Evolutionary conservation across 2,329 filamentous ascomycete genomes (phyloP).

Genomic region (Gliomastix tumulicola): DNA sequence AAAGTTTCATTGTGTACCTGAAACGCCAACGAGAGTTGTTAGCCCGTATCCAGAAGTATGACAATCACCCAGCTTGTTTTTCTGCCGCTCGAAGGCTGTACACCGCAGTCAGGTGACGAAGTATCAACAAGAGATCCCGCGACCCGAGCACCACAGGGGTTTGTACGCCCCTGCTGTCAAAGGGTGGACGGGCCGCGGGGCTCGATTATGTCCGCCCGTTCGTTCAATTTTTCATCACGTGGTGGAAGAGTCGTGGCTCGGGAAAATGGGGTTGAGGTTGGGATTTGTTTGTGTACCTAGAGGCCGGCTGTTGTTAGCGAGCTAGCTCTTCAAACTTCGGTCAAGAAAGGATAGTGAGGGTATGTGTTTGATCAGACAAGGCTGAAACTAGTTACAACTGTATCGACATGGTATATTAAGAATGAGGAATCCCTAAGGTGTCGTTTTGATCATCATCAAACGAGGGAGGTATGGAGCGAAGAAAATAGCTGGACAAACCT

Average conservation of each 20-base stretch:
- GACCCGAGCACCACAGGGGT: conserved; percentile 45
- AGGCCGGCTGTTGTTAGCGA: no score
- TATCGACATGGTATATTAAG: conserved; percentile 60
- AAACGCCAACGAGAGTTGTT: no score
- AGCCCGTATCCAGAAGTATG: no score
- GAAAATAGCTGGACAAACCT: conserved; percentile 32
- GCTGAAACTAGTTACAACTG: conserved; percentile 57
- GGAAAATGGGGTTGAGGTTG: conserved; percentile 1
- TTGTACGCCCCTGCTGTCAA: conserved; percentile 55
- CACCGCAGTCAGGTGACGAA: conserved; percentile 56
- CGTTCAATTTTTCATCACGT: conserved; percentile 61
- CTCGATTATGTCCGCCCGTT: conserved; percentile 65
- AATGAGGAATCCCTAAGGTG: conserved; percentile 62
- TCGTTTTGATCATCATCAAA: conserved; percentile 54
- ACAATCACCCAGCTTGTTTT: no score
- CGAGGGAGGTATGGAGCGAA: conserved; percentile 11
- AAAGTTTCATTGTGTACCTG: no score
- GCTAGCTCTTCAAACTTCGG: conserved; percentile 18
- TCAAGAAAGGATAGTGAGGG: conserved; percentile 25
- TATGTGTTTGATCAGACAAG: conserved; percentile 53
- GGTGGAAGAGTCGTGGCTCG: conserved; percentile 14
- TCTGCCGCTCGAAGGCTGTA: conserved; percentile 7
- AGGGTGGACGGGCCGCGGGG: conserved; percentile 35
- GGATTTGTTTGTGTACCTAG: conserved; percentile 33
- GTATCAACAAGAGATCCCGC: conserved; percentile 55